phyloP scores from a whole-genome alignment of 2,329 filamentous ascomycete genomes.

The Alternaria postmessia region DNA sequence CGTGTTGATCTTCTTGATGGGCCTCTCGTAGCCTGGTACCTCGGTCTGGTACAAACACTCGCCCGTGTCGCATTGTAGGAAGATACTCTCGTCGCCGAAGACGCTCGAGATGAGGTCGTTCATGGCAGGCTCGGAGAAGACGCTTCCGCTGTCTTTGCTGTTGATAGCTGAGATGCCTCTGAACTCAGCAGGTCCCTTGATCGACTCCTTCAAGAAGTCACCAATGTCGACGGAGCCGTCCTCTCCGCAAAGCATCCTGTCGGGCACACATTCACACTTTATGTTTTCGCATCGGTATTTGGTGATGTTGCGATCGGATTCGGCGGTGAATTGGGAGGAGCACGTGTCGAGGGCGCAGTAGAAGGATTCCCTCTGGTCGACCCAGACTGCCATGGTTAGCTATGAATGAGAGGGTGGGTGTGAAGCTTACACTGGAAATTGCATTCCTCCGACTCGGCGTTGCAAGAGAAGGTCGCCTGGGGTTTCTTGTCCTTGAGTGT shows the following conservation, averaged over 20 bases:
- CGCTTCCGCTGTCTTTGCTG: constrained; percentile 73
- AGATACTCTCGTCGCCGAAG: constrained; percentile 91
- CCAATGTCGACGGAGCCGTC: constrained; percentile 89
- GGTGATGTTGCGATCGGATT: constrained; percentile 78
- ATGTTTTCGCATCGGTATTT: constrained; percentile 86
- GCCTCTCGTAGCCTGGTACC: constrained; percentile 86
- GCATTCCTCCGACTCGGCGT: constrained; percentile 76
- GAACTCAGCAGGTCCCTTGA: constrained; percentile 88
- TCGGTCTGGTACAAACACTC: constrained; percentile 95
- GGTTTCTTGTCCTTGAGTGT: constrained; percentile 85
- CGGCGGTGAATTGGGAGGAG: constrained; percentile 73
- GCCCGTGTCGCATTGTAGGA: constrained; percentile 80
- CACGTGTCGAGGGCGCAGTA: constrained; percentile 91
- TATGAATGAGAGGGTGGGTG: neutral
- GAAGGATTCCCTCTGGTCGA: constrained; percentile 92
- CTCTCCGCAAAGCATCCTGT: constrained; percentile 92
- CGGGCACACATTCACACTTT: constrained; percentile 85
- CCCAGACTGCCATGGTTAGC: constrained; percentile 75
- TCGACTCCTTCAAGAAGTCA: constrained; percentile 83
- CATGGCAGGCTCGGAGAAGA: constrained; percentile 91
- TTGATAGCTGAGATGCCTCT: constrained; percentile 68
- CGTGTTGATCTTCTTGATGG: constrained; percentile 95
- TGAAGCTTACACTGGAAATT: constrained; percentile 85
- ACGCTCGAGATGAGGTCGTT: constrained; percentile 86
- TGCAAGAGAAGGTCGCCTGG: constrained; percentile 93